A percentile compares a stretch with the other conserved stretches of the same genome.
Evolutionary conservation across 495 filamentous ascomycete genomes (phyloP).

Genomic region (Penicillium subrubescens): DNA sequence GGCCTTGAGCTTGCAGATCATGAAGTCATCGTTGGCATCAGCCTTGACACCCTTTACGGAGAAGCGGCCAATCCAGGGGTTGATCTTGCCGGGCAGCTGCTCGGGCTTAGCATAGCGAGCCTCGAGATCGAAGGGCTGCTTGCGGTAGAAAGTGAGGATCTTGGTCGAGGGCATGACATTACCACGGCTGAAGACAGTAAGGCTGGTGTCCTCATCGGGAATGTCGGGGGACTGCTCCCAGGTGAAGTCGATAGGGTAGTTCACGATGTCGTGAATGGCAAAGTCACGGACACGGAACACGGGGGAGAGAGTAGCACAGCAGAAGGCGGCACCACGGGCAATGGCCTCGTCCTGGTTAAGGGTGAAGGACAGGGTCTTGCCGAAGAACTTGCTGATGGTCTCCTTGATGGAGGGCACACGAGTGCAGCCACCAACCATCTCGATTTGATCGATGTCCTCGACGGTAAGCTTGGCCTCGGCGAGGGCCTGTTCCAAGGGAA

Average conservation of each 20-base stretch:
- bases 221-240: constrained; percentile 99
- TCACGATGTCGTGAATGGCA: constrained; percentile 93
- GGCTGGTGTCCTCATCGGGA: constrained; percentile 95
- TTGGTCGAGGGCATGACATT: constrained; percentile 98
- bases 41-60: constrained; percentile 89
- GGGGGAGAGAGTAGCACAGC: constrained; percentile 95
- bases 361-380: constrained; percentile 90
- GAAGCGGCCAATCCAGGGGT: constrained; percentile 95
- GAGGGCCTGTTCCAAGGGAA: constrained; percentile 85
- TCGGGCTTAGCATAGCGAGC: constrained; percentile 90
- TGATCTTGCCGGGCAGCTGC: constrained; percentile 83
- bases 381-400: constrained; percentile 85
- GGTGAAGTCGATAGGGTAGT: constrained; percentile 98
- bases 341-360: constrained; percentile 98
- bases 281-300: constrained; percentile 99
- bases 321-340: constrained; percentile 94
- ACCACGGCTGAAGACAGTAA: constrained; percentile 96
- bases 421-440: constrained; percentile 93
- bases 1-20: constrained; percentile 99
- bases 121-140: constrained; percentile 96
- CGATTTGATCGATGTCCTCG: constrained; percentile 92
- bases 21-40: constrained; percentile 86
- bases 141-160: constrained; percentile 99
- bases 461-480: constrained; percentile 84
- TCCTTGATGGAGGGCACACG: constrained; percentile 95